Evolutionary conservation across 371 early-diverging fungal species (phyloP), one percentile per base, ranked within the genome.

Genomic region (Mortierella polycephala): DNA sequence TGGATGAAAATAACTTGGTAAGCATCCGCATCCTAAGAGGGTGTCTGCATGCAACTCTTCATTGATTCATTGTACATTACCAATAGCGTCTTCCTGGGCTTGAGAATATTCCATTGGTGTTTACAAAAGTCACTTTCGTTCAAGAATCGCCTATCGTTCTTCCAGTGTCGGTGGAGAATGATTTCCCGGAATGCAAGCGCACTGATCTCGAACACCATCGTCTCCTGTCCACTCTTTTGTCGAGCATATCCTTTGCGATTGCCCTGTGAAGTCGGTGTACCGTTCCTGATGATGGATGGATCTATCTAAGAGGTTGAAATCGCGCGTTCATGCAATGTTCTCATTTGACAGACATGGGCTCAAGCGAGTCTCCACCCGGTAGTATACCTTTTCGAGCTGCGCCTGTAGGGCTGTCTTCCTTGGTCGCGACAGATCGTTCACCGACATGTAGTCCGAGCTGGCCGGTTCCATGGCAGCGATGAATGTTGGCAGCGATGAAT

Each of bases 111-210:
- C 79, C 79, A 79, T 7, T 72, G 66, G 7, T 62, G 67, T 18
- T 72, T 68, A 23, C 72, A 79, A 66, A 79, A 79, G 18, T 79
- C 79, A n/a, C 51, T 21, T 37, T 72, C 79, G 42, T 21, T 72
- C 60, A 65, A 66, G 14, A 58, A 72, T 37, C 63, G 62, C 18
- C 14, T 21, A 30, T 72, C 79, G 11, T 44, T 30, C 51, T 73
- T 79, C 79, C 79, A 79, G 6, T 72, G 59, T 2, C 73, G 65
- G 1, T 64, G 60, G 30, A 72, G 47, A 5, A 73, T 59, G 45
- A 79, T 69, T 18, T 79, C 71, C 23, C 79, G 65, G 44, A 79
- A 79, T 23, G 79, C 79, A 14, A 79, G 46, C 10, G 72, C 58
- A 9, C 64, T 79, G 23, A 40, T 58, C 52, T 79, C 79, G 23